Evolutionary conservation across 768 basidiomycete genomes (phyloP), one percentile per base, ranked within the genome.

Genomic region (Suillus clintonianus): DNA sequence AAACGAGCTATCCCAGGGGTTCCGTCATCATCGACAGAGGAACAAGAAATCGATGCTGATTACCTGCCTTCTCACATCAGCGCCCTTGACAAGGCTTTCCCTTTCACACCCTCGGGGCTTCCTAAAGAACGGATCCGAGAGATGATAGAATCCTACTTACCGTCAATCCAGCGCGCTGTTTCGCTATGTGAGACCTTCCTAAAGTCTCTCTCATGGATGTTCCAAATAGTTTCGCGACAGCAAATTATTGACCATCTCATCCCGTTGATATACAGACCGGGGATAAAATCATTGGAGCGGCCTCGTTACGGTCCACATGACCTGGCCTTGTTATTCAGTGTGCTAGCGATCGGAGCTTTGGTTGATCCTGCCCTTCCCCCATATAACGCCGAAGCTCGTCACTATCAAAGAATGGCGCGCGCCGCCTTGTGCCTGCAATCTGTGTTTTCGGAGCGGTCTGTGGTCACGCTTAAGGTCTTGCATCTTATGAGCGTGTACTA

Each of bases 401-500:
- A 84, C 69, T 85, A 84, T 67, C 80, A 83, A 64, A 77, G 76
- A 37, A 75, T 85, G 2, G 77, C 81, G n/a, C 76, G 78, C 63
- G 82, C 83, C 15, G 78, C 84, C 5, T 57, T 84, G 32, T 76
- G 79, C 19, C 74, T 85, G 22, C 83, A 84, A 62, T 75, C 82
- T 7, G 74, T 84, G 11, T 63, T 85, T 37, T 73, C 71, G 32
- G 72, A 81, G 42, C 77, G 79, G 51, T 85, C 84, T 11, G 66
- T 84, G 37, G 78, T 80, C 34, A 84, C 83, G 15, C 71, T 83
- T 64, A 83, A 85, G 72, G 78, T 78, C 54, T 64, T 85, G 36
- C 81, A 84, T 71, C 74, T 85, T 36, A 84, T 84, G 81, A 84
- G 83, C 63, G 76, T 84, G 41, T 85, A 83, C 72, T 82, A 83